These are phyloP conservation scores for Thelonectria rubi DNA, from an alignment of 2,329 filamentous ascomycete species.

Conservation along the genomic window DNA sequence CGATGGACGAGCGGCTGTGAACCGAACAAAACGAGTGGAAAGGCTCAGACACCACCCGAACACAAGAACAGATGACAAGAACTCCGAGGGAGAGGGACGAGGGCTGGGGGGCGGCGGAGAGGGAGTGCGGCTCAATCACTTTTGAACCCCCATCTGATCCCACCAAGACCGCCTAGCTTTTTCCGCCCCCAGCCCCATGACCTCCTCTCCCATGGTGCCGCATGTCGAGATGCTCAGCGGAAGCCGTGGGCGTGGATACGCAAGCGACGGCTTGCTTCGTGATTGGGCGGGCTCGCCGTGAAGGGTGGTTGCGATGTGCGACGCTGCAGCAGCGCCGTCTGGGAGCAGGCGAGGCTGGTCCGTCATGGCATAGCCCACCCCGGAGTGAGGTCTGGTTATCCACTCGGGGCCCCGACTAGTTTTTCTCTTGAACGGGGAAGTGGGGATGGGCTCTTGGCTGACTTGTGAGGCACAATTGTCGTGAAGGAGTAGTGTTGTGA, in stretches of 20 bases:
- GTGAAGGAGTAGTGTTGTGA: too few species aligned
- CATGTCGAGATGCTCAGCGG: constrained; percentile 20
- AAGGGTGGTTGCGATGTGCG: constrained; percentile 16
- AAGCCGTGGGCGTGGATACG: constrained; percentile 20
- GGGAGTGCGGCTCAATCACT: constrained; percentile 26
- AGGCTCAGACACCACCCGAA: not conserved
- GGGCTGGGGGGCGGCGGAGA: not conserved
- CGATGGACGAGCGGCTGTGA: not conserved
- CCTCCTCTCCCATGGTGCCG: constrained; percentile 14
- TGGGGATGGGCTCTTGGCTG: not conserved
- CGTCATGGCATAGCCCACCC: not conserved
- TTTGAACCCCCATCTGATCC: not conserved
- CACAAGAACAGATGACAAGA: not conserved
- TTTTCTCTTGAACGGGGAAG: not conserved
- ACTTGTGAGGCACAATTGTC: too few species aligned
- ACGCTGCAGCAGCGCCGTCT: not conserved
- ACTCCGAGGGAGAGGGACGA: constrained; percentile 10
- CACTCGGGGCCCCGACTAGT: not conserved
- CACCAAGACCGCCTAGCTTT: not conserved
- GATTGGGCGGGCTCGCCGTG: constrained; percentile 22
- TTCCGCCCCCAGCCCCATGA: constrained; percentile 6
- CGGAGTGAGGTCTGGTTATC: not conserved
- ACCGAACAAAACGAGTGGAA: not conserved
- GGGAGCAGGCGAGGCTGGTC: not conserved
- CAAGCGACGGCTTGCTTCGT: constrained; percentile 18